Evolutionary conservation across 805 yeast genomes (phyloP), one percentile per base, ranked within the genome.

Genomic region (Trichomonascus vanleenenianus): DNA sequence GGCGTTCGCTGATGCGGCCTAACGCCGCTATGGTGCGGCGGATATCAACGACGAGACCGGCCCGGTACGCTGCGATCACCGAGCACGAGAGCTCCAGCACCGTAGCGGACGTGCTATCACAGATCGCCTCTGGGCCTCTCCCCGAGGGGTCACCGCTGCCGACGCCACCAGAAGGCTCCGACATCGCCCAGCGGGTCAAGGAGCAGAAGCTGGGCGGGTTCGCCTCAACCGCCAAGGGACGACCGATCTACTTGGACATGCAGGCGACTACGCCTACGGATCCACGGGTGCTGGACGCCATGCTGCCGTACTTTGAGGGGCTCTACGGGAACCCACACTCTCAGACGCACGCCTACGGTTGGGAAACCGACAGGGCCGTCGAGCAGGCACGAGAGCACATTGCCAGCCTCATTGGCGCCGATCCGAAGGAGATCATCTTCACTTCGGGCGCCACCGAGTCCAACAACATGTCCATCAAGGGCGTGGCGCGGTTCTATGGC

Each of bases 221-320:
- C 20, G 46, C 48, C 15, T 31, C 48, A 6, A 31, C 43, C 6
- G 49, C 50, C 14, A 43, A 42, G 15, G 57, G 57, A 10, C 76
- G 97, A 56, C 98, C 99, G 8, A 93, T 93, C 51, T 93, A 93
- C 66, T 69, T 93, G 59, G 99, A 93, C 59, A 89, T 89, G 76
- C 99, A 93, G 68, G 97, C 98, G 27, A 93, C 99, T 0, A 91
- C 99, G 0, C 98, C 97, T 22, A 85, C 93, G 1, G 99, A 93
- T 62, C 98, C 98, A 30, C 74, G 99, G 46, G 99, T 93, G 8
- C 67, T 93, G 55, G 69, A 64, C 49, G 56, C 43, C 40, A 64
- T 64, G 67, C 53, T 64, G 44, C 61, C 58, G 38, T 61, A 56
- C 51, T 61, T 59, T 53, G 91, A 97, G 2, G 97, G 97, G 3